A percentile compares a stretch with the other conserved stretches of the same genome.
Conservation (phyloP, 768 basidiomycete species). For the Dendrothele bispora region DNA sequence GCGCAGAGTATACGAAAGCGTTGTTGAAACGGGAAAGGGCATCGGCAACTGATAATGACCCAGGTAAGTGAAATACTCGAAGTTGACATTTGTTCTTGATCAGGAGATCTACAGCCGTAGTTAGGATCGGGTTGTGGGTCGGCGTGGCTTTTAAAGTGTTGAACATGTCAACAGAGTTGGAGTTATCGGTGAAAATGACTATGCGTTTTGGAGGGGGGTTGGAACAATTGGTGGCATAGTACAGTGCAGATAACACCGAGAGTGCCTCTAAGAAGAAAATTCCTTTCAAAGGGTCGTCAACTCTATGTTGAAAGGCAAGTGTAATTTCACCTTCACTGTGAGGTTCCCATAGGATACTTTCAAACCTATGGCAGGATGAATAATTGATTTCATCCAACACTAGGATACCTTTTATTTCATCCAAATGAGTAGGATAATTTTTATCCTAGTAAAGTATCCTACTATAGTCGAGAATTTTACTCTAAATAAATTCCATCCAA, state of each 20-base stretch:
- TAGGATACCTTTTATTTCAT: too few species aligned
- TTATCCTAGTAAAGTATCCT: too few species aligned
- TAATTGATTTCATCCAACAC: too few species aligned
- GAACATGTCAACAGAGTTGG: conserved; percentile 16
- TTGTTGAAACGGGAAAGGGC: conserved; percentile 25
- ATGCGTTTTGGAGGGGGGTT: background rate
- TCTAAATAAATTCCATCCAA: too few species aligned
- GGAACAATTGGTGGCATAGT: background rate
- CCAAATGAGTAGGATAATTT: too few species aligned
- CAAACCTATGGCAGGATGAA: too few species aligned
- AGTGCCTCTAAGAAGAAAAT: conserved; percentile 10
- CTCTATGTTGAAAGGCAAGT: too few species aligned
- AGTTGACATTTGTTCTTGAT: too few species aligned
- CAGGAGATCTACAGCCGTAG: conserved; percentile 14
- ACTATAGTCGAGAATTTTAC: too few species aligned
- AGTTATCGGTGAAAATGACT: conserved; percentile 15
- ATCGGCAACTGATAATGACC: conserved; percentile 22
- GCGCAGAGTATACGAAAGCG: background rate
- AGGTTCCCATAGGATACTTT: too few species aligned
- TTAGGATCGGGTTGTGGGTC: conserved; percentile 24
- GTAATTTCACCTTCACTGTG: too few species aligned
- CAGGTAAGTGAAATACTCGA: conserved; percentile 24
- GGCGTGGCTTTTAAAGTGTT: conserved; percentile 15
- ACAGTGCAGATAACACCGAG: conserved; percentile 9
- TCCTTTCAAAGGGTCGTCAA: background rate